Percentiles rank a stretch among this genome's conserved stretches.
phyloP scores from a whole-genome alignment of 768 basidiomycete genomes.

The Lentinula sp. region DNA sequence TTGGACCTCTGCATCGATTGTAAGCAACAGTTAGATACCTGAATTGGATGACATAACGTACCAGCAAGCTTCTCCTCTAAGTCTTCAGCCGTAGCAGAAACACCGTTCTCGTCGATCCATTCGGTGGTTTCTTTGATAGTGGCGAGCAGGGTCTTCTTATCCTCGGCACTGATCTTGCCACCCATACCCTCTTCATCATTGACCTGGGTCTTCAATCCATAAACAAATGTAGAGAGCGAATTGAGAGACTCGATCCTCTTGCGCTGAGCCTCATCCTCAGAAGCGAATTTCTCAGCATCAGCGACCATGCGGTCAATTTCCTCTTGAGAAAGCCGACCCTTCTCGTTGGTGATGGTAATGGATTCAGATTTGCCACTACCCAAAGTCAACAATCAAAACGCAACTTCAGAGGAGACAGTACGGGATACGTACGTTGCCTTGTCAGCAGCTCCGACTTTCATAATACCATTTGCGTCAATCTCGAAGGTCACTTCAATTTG shows the following conservation, averaged over 20 bases:
- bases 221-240: conserved; percentile 75
- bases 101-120: conserved; percentile 86
- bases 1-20: conserved; percentile 49
- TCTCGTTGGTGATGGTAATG: conserved; percentile 95
- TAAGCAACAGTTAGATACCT: not conserved
- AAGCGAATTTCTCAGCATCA: conserved; percentile 87
- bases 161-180: conserved; percentile 75
- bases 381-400: not conserved
- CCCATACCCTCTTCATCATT: conserved; percentile 86
- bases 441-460: conserved; percentile 89
- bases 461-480: conserved; percentile 92
- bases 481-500: conserved; percentile 98
- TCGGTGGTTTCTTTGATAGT: conserved; percentile 85
- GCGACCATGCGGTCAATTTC: conserved; percentile 95
- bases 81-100: conserved; percentile 75
- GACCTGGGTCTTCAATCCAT: conserved; percentile 82
- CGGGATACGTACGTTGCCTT: conserved; percentile 75
- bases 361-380: conserved; percentile 78
- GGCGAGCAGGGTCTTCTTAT: conserved; percentile 78
- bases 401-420: not conserved
- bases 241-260: conserved; percentile 86
- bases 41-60: conserved; percentile 15
- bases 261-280: conserved; percentile 73
- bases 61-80: conserved; percentile 84
- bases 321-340: conserved; percentile 83